Conservation (phyloP, 352 stramenopile genomes). For the Phytophthora rubi region DNA sequence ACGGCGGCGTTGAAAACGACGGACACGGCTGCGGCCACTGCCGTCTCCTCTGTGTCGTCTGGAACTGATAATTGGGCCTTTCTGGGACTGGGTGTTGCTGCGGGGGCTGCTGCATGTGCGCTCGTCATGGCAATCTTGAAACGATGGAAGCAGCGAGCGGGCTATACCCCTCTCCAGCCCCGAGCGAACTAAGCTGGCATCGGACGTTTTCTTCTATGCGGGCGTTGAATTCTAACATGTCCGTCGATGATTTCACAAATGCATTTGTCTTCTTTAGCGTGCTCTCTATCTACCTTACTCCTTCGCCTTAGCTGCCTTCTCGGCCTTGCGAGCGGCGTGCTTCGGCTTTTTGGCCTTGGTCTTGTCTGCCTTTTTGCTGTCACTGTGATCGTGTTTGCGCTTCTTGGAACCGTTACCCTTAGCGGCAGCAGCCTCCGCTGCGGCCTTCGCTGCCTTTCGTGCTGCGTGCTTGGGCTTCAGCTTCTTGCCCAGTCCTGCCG, state of each 20-base stretch:
- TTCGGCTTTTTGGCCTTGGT: conserved; percentile 73
- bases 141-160: conserved; percentile 58
- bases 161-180: conserved; percentile 53
- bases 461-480: conserved; percentile 65
- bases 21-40: conserved; percentile 6
- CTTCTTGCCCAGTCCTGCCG: conserved; percentile 47
- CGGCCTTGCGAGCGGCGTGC: conserved; percentile 70
- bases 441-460: conserved; percentile 52
- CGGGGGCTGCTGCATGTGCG: conserved; percentile 32
- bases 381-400: conserved; percentile 30
- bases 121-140: conserved; percentile 30
- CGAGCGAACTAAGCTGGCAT: conserved; percentile 16
- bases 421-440: conserved; percentile 18
- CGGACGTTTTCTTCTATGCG: not conserved
- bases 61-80: conserved; percentile 16
- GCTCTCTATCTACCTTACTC: conserved; percentile 29
- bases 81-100: conserved; percentile 30
- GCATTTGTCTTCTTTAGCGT: conserved; percentile 18
- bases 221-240: not conserved
- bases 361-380: conserved; percentile 34
- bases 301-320: conserved; percentile 58
- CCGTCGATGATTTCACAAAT: conserved; percentile 18
- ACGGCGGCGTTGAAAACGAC: conserved; percentile 16
- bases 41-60: conserved; percentile 6
- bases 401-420: conserved; percentile 39